Conservation (phyloP, 1,139 yeast species). For the Arxiozyma bovina region DNA sequence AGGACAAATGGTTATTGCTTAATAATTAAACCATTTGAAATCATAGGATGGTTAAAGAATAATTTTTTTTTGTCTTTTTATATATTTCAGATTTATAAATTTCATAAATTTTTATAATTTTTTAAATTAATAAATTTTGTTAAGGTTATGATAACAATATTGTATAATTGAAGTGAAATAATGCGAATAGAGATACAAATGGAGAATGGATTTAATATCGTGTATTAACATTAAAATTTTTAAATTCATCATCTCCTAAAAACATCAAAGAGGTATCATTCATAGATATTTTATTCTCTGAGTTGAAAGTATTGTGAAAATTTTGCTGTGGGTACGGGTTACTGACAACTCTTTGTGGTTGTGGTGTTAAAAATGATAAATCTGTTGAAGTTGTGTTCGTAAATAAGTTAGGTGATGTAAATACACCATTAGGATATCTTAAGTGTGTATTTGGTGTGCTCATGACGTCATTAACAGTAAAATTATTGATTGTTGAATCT, state of each 20-base stretch:
- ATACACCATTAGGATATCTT: constrained; percentile 14
- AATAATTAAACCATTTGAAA: not conserved
- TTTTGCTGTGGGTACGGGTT: constrained; percentile 15
- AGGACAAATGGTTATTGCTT: not conserved
- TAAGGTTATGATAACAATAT: not conserved
- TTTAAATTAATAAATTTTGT: not conserved
- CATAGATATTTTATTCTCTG: not conserved
- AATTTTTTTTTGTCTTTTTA: not conserved
- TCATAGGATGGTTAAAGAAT: not conserved
- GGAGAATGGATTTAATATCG: not conserved
- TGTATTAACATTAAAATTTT: constrained; percentile 2
- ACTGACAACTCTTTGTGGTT: constrained; percentile 18
- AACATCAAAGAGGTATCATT: constrained; percentile 5
- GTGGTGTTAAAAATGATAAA: constrained; percentile 4
- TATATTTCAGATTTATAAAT: not conserved
- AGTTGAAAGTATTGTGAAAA: not conserved
- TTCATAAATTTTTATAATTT: not conserved
- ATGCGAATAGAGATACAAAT: constrained; percentile 1
- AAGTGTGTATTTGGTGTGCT: constrained; percentile 7
- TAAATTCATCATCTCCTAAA: constrained; percentile 5
- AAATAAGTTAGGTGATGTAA: constrained; percentile 9
- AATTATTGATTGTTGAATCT: constrained; percentile 7
- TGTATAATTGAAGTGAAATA: not conserved
- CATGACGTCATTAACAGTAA: constrained; percentile 5
- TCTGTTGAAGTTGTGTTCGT: constrained; percentile 2